Percentiles rank a stretch among this genome's conserved stretches.
phyloP scores from a whole-genome alignment of 2,329 filamentous ascomycete genomes.

The Fusarium newnesense region DNA sequence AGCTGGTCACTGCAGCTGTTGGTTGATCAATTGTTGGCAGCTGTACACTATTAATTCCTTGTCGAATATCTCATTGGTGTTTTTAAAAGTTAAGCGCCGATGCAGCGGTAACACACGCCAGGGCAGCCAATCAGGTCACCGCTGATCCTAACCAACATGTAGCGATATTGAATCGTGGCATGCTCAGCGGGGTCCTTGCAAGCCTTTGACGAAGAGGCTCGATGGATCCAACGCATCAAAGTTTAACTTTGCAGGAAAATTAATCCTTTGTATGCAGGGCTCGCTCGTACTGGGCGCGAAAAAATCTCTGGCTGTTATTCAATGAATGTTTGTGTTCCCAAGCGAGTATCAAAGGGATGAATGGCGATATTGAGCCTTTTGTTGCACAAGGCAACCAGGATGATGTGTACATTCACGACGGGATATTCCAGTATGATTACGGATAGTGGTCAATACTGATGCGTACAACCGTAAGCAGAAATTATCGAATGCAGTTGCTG shows the following conservation, averaged over 20 bases:
- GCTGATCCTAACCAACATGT: constrained; percentile 4
- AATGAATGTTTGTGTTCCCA: neutral
- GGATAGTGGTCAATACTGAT: neutral
- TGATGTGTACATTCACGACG: neutral
- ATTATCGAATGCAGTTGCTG: neutral
- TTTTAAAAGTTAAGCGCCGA: constrained; percentile 31
- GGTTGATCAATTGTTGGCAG: constrained; percentile 9
- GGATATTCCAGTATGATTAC: neutral
- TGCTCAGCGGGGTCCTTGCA: constrained; percentile 15
- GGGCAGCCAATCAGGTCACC: constrained; percentile 17
- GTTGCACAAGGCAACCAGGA: neutral
- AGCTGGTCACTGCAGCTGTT: constrained; percentile 9
- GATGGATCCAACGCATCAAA: constrained; percentile 2
- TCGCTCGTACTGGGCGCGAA: neutral
- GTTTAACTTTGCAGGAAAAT: neutral
- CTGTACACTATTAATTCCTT: constrained; percentile 13
- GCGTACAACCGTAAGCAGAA: neutral
- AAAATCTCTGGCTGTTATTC: neutral
- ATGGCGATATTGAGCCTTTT: constrained; percentile 7
- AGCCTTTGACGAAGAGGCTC: constrained; percentile 26
- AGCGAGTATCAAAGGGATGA: neutral
- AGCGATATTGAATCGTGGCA: constrained; percentile 21
- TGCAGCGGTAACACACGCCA: constrained; percentile 26
- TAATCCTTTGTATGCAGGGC: neutral
- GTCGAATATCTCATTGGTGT: constrained; percentile 7